phyloP scores from a whole-genome alignment of 1,284 basidiomycete genomes.

The Microbotryomycetes sp. region DNA sequence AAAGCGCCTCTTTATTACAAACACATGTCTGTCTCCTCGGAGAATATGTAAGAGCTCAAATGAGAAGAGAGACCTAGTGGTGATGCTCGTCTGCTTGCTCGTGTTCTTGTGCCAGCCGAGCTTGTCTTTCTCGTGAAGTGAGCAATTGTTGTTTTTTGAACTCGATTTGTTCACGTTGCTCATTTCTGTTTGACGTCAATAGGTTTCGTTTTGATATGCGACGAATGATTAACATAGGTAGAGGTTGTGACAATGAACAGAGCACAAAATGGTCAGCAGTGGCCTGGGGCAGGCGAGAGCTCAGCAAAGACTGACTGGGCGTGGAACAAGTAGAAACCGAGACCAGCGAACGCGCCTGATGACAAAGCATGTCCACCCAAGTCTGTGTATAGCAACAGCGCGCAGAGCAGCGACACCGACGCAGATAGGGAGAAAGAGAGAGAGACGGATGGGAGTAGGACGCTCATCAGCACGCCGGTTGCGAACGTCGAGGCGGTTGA shows the following conservation, averaged over 20 bases:
- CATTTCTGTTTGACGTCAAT: slow-evolving; percentile 11
- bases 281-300: not conserved
- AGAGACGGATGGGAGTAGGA: too few relatives aligned
- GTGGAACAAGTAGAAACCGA: slow-evolving; percentile 34
- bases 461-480: not conserved
- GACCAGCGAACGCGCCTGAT: slow-evolving; percentile 26
- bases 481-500: not conserved
- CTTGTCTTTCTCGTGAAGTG: slow-evolving; percentile 24
- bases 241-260: too few relatives aligned
- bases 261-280: not conserved
- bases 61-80: slow-evolving; percentile 1
- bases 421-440: not conserved
- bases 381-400: too few relatives aligned
- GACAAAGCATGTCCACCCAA: slow-evolving; percentile 37
- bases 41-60: slow-evolving; percentile 3
- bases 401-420: not conserved
- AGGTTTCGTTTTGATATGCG: too few relatives aligned
- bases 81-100: not conserved
- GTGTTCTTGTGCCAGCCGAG: not conserved
- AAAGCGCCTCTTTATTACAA: too few relatives aligned
- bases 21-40: too few relatives aligned
- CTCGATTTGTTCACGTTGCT: slow-evolving; percentile 25
- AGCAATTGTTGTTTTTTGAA: slow-evolving; percentile 33
- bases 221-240: too few relatives aligned
- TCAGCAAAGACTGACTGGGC: slow-evolving; percentile 27